Base-by-base conservation (phyloP, 75 land plant species). In the Larix kaempferi region DNA sequence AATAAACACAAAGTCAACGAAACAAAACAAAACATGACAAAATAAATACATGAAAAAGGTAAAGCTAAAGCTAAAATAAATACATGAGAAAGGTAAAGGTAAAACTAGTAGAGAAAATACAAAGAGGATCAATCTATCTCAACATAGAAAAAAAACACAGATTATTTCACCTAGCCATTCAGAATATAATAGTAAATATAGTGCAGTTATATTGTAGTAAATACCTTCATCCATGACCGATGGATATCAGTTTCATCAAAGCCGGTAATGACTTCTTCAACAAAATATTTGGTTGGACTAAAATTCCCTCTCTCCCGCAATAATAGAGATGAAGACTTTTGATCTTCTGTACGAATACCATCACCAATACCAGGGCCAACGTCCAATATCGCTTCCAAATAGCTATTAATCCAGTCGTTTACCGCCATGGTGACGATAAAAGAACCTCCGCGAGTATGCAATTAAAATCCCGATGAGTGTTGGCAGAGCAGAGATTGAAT, bases 371-470 rank as follows among this genome's bases (percentile, higher is more conserved):
- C 87, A 0, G 84, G 86, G 16, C 92, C 95, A 12, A 84, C 86
- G 72, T 92, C 95, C 56, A 92, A 79, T 22, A 92, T 92, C 72
- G 95, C 95, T 65, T 92, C 95, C 67, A 92, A 35, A 77, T 92
- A 92, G 33, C 95, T 88, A 78, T 88, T 92, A 5, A 92, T 87
- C 95, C 95, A 92, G 58, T 92, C 92, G 85, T 92, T 92, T 59
- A 88, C 95, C 67, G 93, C 95, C 95, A 92, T 92, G 8, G 52
- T 44, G 52, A 44, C 11, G 52, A 44, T 6, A 44, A 44, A 44
- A 44, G 12, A 27, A 62, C 5, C 64, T 11, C 11, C 26, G 52
- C 0, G 8, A 44, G 1, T 44, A 44, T 44, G 52, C 52, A 44
- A 44, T 0, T 44, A 10, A 44, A 41, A 44, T 44, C 52, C 52